phyloP scores from a whole-genome alignment of 2,329 filamentous ascomycete genomes.

The Aspergillus sclerotialis region DNA sequence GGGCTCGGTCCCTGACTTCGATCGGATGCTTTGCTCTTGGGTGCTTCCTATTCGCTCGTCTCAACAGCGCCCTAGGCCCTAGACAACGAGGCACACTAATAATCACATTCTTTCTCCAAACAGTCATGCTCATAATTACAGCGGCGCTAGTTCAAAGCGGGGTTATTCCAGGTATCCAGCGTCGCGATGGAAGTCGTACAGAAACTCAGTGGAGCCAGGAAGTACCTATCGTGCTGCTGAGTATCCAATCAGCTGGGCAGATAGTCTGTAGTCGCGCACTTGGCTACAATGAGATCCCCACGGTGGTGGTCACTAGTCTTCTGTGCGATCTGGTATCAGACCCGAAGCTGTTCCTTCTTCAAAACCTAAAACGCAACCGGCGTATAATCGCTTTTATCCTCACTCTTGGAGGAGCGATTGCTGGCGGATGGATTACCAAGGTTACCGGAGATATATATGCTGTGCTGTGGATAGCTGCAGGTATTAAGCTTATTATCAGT shows the following conservation, averaged over 20 bases:
- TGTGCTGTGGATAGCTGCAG: neutral
- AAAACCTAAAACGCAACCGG: slow-evolving; percentile 2
- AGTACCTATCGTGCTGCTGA: neutral
- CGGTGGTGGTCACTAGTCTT: neutral
- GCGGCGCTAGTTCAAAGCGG: neutral
- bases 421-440: neutral
- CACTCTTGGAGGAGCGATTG: neutral
- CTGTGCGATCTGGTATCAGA: neutral
- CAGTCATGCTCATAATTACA: neutral
- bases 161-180: too few species aligned
- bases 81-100: neutral
- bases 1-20: neutral
- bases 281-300: neutral
- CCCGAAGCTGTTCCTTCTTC: neutral
- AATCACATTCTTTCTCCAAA: neutral
- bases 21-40: neutral
- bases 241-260: neutral
- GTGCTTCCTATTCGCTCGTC: neutral
- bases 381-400: neutral
- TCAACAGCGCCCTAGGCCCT: neutral
- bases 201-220: neutral
- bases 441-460: neutral
- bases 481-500: neutral
- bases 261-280: neutral
- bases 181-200: neutral